Percentiles rank a stretch among this genome's conserved stretches.
Evolutionary conservation across 352 stramenopile genomes (phyloP).

Genomic region (Phytophthora lateralis): DNA sequence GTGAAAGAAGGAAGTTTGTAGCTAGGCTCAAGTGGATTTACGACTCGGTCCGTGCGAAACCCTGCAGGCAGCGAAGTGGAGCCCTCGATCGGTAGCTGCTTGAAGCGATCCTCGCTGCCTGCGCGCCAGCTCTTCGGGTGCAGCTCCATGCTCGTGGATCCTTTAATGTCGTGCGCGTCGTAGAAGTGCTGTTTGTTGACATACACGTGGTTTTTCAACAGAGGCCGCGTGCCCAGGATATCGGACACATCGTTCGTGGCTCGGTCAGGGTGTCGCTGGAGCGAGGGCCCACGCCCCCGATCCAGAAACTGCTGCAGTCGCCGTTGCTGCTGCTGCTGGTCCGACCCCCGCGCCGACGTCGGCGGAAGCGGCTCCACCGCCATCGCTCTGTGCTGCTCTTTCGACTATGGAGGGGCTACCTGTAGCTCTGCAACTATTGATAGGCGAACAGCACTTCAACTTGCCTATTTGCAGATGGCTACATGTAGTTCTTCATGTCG

Average conservation of each 20-base stretch:
- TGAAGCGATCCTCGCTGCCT: slow-evolving; percentile 66
- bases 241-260: slow-evolving; percentile 73
- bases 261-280: slow-evolving; percentile 40
- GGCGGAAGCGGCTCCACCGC: slow-evolving; percentile 23
- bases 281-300: slow-evolving; percentile 34
- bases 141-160: slow-evolving; percentile 63
- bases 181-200: slow-evolving; percentile 75
- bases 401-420: too few relatives aligned
- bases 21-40: slow-evolving; percentile 64
- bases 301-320: slow-evolving; percentile 54
- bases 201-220: slow-evolving; percentile 69
- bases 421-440: slow-evolving; percentile 9
- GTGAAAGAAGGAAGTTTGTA: slow-evolving; percentile 68
- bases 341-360: slow-evolving; percentile 19
- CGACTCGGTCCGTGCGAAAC: slow-evolving; percentile 69
- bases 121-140: slow-evolving; percentile 54
- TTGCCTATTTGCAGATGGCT: slow-evolving; percentile 15
- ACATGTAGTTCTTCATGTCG: too few relatives aligned
- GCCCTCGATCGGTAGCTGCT: slow-evolving; percentile 73
- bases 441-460: slow-evolving; percentile 9
- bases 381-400: slow-evolving; percentile 5
- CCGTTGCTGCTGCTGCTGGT: slow-evolving; percentile 40
- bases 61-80: slow-evolving; percentile 49
- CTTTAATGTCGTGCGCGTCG: slow-evolving; percentile 62
- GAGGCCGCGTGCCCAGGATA: slow-evolving; percentile 51